Percentiles rank a stretch among this genome's conserved stretches.
These are phyloP conservation scores for Crithidia sp. DNA, from an alignment of 208 protist species.

Conservation along the genomic window DNA sequence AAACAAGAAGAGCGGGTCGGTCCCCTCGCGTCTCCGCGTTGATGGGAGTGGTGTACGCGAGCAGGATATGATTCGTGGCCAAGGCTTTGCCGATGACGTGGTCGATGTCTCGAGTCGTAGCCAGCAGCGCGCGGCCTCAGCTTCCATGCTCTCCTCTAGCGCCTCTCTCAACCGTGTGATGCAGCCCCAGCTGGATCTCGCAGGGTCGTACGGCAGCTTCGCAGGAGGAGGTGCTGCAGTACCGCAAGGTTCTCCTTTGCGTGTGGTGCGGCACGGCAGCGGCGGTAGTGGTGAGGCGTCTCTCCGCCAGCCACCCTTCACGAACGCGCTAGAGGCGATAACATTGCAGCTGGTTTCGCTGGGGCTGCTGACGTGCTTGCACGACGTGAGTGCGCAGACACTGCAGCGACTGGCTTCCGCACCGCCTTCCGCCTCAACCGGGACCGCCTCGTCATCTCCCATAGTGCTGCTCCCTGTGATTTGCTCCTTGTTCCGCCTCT, in stretches of 20 bases:
- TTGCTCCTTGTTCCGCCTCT: conserved; percentile 15
- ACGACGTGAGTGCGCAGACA: conserved; percentile 31
- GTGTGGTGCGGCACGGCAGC: conserved; percentile 11
- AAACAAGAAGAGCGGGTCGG: not conserved
- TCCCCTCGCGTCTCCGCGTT: too few relatives aligned
- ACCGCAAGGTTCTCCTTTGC: conserved; percentile 16
- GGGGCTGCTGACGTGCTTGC: conserved; percentile 38
- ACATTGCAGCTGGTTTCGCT: conserved; percentile 40
- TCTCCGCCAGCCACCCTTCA: not conserved
- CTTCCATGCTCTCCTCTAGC: conserved; percentile 11
- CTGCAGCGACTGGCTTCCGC: conserved; percentile 5
- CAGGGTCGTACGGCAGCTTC: not conserved
- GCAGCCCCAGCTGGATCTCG: not conserved
- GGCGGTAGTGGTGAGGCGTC: not conserved
- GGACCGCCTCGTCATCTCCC: not conserved
- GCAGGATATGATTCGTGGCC: conserved; percentile 30
- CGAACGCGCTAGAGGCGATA: conserved; percentile 22
- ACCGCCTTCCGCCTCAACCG: not conserved
- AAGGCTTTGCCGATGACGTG: conserved; percentile 17
- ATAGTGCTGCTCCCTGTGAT: conserved; percentile 8
- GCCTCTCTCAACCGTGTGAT: conserved; percentile 1
- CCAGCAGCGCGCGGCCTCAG: not conserved
- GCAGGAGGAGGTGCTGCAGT: not conserved
- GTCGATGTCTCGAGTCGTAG: not conserved
- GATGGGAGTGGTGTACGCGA: not conserved